phyloP scores from a whole-genome alignment of 108 stramenopile species.

The Conticribra weissflogii region DNA sequence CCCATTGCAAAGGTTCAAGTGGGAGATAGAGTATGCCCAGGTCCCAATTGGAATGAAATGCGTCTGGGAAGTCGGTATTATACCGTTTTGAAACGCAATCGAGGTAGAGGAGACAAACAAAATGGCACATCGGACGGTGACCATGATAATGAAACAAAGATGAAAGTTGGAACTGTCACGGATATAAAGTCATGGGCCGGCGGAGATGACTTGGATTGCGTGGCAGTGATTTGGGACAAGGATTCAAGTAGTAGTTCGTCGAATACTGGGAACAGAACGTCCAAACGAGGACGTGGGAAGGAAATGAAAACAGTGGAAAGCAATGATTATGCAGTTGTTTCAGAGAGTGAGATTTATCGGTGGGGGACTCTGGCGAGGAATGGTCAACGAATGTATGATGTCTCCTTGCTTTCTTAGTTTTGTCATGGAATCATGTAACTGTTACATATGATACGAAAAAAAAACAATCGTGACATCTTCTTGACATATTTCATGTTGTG shows the following conservation, averaged over 20 bases:
- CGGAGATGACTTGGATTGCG: conserved; percentile 55
- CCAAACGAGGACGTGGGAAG: no score
- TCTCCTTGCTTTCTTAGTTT: no score
- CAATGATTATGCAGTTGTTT: not conserved
- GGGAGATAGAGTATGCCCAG: conserved; percentile 51
- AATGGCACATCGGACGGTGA: not conserved
- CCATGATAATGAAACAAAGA: not conserved
- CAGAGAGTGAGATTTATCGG: conserved; percentile 56
- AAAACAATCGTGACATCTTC: no score
- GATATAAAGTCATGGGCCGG: conserved; percentile 63
- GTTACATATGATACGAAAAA: no score
- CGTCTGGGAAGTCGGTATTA: conserved; percentile 39
- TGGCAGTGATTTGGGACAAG: conserved; percentile 58
- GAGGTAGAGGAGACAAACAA: not conserved
- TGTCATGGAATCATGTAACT: no score
- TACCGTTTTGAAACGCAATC: not conserved
- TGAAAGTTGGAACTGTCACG: conserved; percentile 45
- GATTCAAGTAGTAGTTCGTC: not conserved
- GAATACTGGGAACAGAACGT: not conserved
- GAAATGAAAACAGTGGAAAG: not conserved
- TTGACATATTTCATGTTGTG: no score
- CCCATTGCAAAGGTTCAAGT: conserved; percentile 3
- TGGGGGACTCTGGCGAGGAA: conserved; percentile 58
- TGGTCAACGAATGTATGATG: conserved; percentile 53
- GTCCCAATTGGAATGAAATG: conserved; percentile 57